These are phyloP conservation scores for Cladophialophora yegresii DNA, from an alignment of 2,329 filamentous ascomycete species.

Conservation along the genomic window DNA sequence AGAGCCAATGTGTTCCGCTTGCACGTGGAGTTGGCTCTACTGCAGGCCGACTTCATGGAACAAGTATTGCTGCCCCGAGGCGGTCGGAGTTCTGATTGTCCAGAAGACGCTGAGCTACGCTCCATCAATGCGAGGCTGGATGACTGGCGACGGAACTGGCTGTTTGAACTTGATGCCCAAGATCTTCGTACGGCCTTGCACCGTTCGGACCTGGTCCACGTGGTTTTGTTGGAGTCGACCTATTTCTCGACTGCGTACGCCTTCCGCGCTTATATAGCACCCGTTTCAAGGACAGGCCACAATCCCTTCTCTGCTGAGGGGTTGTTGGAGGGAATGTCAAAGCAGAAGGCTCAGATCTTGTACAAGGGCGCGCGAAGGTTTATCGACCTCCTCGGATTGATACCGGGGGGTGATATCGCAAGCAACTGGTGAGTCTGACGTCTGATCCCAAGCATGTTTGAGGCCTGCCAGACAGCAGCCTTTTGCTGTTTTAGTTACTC, in stretches of 20 bases:
- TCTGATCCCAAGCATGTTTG: too few relatives aligned
- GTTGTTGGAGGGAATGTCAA: slow-evolving; percentile 16
- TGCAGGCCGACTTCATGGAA: slow-evolving; percentile 25
- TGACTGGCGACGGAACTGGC: slow-evolving; percentile 21
- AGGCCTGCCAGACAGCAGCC: too few relatives aligned
- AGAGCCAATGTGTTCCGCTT: slow-evolving; percentile 92
- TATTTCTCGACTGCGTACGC: slow-evolving; percentile 19
- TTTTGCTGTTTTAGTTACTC: too few relatives aligned
- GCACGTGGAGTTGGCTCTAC: slow-evolving; percentile 78
- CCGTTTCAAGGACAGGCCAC: not conserved
- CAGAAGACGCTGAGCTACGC: slow-evolving; percentile 6
- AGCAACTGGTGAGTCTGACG: slow-evolving; percentile 78
- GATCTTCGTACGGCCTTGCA: slow-evolving; percentile 19
- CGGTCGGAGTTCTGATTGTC: not conserved
- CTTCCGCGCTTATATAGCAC: slow-evolving; percentile 4
- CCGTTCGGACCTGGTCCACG: slow-evolving; percentile 28
- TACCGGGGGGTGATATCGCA: slow-evolving; percentile 87
- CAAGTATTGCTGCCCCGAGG: not conserved
- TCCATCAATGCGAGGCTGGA: slow-evolving; percentile 15
- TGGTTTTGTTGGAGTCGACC: slow-evolving; percentile 23
- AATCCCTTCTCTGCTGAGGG: slow-evolving; percentile 19
- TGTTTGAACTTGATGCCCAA: slow-evolving; percentile 17
- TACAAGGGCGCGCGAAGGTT: slow-evolving; percentile 48
- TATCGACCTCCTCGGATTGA: slow-evolving; percentile 89
- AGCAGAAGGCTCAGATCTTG: slow-evolving; percentile 6